phyloP scores from a whole-genome alignment of 352 stramenopile genomes.

The Phytophthora pluvialis region DNA sequence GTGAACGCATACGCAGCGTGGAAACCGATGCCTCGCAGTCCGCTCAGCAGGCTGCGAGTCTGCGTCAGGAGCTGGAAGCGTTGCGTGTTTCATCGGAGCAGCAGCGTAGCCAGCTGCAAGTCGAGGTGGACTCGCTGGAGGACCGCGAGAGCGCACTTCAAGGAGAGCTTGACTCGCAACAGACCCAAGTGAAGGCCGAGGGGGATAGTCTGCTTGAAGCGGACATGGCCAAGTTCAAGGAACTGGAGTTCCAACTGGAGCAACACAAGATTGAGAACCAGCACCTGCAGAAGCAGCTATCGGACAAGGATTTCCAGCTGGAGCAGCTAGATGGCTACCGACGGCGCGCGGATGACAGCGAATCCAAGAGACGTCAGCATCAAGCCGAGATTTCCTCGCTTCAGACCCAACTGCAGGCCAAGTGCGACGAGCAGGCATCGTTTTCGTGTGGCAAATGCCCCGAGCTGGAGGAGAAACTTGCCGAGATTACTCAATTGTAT shows the following conservation, averaged over 20 bases:
- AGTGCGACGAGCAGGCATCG: conserved; percentile 36
- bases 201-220: conserved; percentile 19
- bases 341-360: conserved; percentile 51
- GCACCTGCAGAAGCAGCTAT: conserved; percentile 70
- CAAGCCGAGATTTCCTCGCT: conserved; percentile 43
- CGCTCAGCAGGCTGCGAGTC: conserved; percentile 29
- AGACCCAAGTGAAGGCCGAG: conserved; percentile 47
- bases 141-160: conserved; percentile 46
- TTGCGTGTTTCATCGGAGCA: conserved; percentile 47
- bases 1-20: conserved; percentile 41
- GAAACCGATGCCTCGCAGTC: conserved; percentile 43
- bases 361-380: conserved; percentile 43
- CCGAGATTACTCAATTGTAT: conserved; percentile 57
- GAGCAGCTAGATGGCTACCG: conserved; percentile 63
- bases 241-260: conserved; percentile 57
- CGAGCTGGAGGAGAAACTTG: conserved; percentile 52
- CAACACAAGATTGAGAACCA: conserved; percentile 83
- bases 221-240: conserved; percentile 36
- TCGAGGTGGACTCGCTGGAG: conserved; percentile 46
- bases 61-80: conserved; percentile 41
- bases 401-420: conserved; percentile 42
- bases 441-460: conserved; percentile 49
- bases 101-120: conserved; percentile 45
- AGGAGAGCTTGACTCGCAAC: conserved; percentile 28
- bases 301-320: conserved; percentile 70